phyloP scores from a whole-genome alignment of 345 rosid genomes.

The Salix viminalis region DNA sequence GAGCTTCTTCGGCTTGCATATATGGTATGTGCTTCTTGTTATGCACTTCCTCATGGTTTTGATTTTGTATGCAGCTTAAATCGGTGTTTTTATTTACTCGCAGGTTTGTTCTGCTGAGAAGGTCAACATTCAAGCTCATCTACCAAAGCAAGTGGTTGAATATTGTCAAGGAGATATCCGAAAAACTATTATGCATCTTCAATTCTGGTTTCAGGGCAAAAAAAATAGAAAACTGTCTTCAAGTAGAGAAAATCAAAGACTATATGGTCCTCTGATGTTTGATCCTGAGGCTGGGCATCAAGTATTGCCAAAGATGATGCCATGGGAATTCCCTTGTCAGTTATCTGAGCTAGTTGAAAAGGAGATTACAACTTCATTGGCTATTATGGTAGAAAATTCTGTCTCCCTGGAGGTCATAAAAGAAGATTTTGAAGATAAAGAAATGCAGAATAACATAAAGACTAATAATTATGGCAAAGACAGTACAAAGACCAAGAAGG shows the following conservation, averaged over 20 bases:
- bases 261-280: constrained; percentile 34
- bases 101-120: constrained; percentile 82
- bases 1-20: constrained; percentile 56
- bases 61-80: neutral
- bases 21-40: constrained; percentile 39
- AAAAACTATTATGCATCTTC: constrained; percentile 73
- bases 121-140: constrained; percentile 43
- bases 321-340: constrained; percentile 69
- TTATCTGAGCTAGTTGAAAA: constrained; percentile 70
- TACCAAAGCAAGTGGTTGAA: constrained; percentile 47
- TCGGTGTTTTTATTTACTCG: neutral
- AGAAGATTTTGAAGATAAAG: constrained; percentile 38
- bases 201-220: constrained; percentile 85
- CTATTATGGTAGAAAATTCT: constrained; percentile 40
- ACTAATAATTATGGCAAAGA: constrained; percentile 33
- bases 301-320: constrained; percentile 56
- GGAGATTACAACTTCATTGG: constrained; percentile 51
- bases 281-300: constrained; percentile 56
- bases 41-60: neutral
- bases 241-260: constrained; percentile 36
- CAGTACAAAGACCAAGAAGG: constrained; percentile 64
- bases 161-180: constrained; percentile 68
- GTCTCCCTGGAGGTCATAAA: constrained; percentile 30
- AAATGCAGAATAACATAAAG: constrained; percentile 28
- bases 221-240: constrained; percentile 33